phyloP scores from a whole-genome alignment of 2,329 filamentous ascomycete species.

The Orbilia blumenaviensis region DNA sequence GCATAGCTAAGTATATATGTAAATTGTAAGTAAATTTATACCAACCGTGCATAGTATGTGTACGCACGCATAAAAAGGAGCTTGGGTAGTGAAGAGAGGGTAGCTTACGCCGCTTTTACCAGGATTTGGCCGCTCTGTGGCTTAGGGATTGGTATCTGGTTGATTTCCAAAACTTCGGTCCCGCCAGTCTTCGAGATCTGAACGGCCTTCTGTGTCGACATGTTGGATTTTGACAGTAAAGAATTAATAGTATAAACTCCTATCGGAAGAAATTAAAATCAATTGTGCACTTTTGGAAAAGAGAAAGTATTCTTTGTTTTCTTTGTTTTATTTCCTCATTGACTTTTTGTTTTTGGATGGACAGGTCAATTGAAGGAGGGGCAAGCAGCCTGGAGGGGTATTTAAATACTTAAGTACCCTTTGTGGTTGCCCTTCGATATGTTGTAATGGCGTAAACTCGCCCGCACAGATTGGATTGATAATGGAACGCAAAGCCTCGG shows the following conservation, averaged over 20 bases:
- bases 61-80: neutral
- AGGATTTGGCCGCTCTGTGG: constrained; percentile 76
- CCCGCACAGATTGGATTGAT: constrained; percentile 6
- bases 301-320: too few relatives aligned
- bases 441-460: neutral
- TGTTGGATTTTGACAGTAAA: constrained; percentile 61
- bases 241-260: constrained; percentile 62
- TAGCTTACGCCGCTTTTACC: constrained; percentile 73
- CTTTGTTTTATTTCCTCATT: too few relatives aligned
- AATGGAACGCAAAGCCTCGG: neutral
- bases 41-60: neutral
- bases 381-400: neutral
- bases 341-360: neutral
- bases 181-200: constrained; percentile 77
- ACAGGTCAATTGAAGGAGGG: neutral
- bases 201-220: constrained; percentile 67
- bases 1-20: constrained; percentile 64
- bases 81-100: neutral
- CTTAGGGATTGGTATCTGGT: constrained; percentile 74
- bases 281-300: neutral
- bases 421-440: neutral
- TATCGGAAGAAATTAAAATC: neutral
- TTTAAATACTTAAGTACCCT: neutral
- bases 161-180: constrained; percentile 75
- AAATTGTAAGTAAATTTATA: neutral